Evolutionary conservation across 2,329 filamentous ascomycete genomes (phyloP), one percentile per base, ranked within the genome.

Genomic region (Akanthomyces muscarius): DNA sequence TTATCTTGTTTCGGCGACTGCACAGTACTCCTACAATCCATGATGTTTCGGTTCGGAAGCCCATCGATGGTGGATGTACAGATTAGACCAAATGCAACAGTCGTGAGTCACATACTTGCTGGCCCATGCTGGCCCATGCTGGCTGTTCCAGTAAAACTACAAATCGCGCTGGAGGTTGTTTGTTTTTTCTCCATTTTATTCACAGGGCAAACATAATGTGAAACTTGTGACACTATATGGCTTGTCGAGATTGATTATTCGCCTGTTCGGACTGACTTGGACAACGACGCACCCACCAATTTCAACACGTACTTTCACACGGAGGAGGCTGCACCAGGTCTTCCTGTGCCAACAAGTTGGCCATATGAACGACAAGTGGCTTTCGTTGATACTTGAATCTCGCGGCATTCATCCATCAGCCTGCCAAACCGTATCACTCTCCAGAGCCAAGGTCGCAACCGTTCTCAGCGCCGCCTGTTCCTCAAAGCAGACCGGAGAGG

Each of bases 321-420:
- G 5, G 65, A 60, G n/a, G 65, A 67, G 25, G 73, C 75, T 55
- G 70, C 70, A 1, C 71, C 72, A 5, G 63, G 70, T 30, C 66
- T 73, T 28, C 55, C 65, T 3, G 65, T 63, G 8, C 75, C 75
- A 1, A 68, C 70, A 13, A 70, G 77, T 42, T 62, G 56, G 3
- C 73, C 78, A 0, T 78, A 75, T 61, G 21, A 71, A 68, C n/a
- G 66, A 69, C n/a, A 70, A 74, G 63, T 81, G 78, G 78, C 72
- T 78, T 1, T 69, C 73, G 0, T 65, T 80, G 4, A 77, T 81
- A 42, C 68, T 76, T 0, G 61, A 64, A 25, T 74, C 71, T 6
- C 76, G 78, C 36, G 63, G 66, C 1, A 63, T 78, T 1, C 18
- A 65, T 1, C 25, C 58, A 8, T 48, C 61, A 0, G 68, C 61